phyloP scores from a whole-genome alignment of 2,329 filamentous ascomycete species.

The Claviceps capensis region DNA sequence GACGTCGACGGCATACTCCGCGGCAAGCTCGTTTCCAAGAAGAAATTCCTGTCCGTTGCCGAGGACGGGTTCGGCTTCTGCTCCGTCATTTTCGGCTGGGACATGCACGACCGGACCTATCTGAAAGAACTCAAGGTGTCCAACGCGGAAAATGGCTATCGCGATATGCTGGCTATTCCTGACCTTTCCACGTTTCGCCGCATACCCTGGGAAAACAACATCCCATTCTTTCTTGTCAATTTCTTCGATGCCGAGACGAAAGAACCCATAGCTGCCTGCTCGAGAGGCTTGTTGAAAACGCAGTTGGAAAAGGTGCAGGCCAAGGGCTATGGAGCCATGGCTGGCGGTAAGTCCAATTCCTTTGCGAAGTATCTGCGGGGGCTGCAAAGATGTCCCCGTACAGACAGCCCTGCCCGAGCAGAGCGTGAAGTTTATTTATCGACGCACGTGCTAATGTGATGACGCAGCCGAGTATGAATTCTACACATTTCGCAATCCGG shows the following conservation, averaged over 20 bases:
- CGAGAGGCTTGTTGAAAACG: conserved; percentile 58
- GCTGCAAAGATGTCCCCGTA: background rate
- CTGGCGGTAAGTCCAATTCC: conserved; percentile 52
- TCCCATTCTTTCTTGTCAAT: conserved; percentile 73
- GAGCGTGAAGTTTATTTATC: background rate
- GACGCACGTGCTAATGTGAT: background rate
- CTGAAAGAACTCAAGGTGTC: conserved; percentile 73
- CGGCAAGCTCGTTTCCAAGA: conserved; percentile 84
- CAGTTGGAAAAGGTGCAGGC: conserved; percentile 53
- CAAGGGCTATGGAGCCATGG: conserved; percentile 70
- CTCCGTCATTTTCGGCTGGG: conserved; percentile 90
- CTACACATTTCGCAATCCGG: conserved; percentile 71
- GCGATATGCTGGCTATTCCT: conserved; percentile 69
- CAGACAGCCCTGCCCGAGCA: background rate
- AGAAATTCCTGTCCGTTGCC: conserved; percentile 80
- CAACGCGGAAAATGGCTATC: conserved; percentile 83
- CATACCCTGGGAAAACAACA: conserved; percentile 81
- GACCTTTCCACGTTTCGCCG: conserved; percentile 66
- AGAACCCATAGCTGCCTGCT: conserved; percentile 61
- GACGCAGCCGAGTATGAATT: conserved; percentile 83
- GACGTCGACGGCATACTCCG: conserved; percentile 80
- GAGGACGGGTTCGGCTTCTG: conserved; percentile 80
- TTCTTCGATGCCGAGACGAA: conserved; percentile 72
- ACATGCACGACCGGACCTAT: conserved; percentile 92
- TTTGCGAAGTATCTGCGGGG: background rate